Evolutionary conservation across 140 eudicot species (phyloP).

Genomic region (Cichorium intybus): DNA sequence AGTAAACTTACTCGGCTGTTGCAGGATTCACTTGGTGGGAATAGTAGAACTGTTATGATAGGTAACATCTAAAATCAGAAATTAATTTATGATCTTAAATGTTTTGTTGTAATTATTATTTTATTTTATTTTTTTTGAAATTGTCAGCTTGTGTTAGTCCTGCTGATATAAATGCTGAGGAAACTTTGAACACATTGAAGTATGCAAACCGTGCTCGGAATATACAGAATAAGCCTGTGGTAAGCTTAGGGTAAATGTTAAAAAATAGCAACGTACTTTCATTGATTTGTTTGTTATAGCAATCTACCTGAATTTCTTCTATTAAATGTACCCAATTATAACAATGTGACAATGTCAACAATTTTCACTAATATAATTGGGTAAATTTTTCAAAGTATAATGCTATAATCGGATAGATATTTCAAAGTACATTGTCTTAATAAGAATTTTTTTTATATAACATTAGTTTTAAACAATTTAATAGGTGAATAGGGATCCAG

Average conservation of each 20-base stretch:
- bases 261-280: not conserved
- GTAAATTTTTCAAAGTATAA: too few species aligned
- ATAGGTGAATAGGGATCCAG: constrained; percentile 96
- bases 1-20: constrained; percentile 95
- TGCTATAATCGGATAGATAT: too few species aligned
- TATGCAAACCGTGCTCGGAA: constrained; percentile 99
- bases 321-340: too few species aligned
- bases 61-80: constrained; percentile 41
- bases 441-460: not conserved
- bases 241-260: constrained; percentile 34
- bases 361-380: too few species aligned
- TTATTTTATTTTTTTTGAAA: constrained; percentile 22
- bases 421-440: too few species aligned
- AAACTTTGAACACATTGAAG: constrained; percentile 93
- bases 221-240: constrained; percentile 97
- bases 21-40: constrained; percentile 99
- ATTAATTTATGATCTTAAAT: not conserved
- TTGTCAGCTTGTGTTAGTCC: constrained; percentile 99
- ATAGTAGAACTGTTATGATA: constrained; percentile 98
- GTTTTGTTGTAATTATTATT: not conserved
- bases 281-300: not conserved
- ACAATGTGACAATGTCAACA: too few species aligned
- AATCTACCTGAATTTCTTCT: too few species aligned
- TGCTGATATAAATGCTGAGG: constrained; percentile 99
- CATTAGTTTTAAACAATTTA: constrained; percentile 3